These are phyloP conservation scores for Coniochaeta ligniaria DNA, from an alignment of 2,329 filamentous ascomycete genomes.

Conservation along the genomic window DNA sequence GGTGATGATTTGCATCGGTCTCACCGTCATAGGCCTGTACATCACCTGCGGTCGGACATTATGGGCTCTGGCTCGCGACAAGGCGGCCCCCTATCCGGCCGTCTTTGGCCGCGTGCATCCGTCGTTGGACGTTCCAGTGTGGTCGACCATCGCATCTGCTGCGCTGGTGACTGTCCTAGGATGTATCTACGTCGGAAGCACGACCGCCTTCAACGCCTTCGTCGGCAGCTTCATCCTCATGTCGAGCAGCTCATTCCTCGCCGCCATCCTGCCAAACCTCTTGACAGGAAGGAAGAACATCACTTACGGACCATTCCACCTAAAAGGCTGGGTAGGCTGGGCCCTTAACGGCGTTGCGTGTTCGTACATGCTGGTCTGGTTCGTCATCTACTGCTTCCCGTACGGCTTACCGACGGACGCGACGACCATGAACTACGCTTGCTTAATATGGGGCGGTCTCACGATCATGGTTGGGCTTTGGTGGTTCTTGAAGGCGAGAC, in stretches of 20 bases:
- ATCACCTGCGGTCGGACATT: conserved; percentile 31
- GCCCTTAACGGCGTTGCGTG: conserved; percentile 38
- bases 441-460: conserved; percentile 34
- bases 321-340: conserved; percentile 36
- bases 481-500: neutral
- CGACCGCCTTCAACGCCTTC: conserved; percentile 60
- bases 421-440: conserved; percentile 41
- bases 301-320: conserved; percentile 46
- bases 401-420: conserved; percentile 31
- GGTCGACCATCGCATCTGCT: conserved; percentile 41
- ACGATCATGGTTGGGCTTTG: conserved; percentile 14
- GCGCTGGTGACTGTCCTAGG: conserved; percentile 45
- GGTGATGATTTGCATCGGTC: conserved; percentile 27
- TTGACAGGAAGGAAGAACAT: conserved; percentile 36
- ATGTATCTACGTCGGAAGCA: conserved; percentile 58
- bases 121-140: conserved; percentile 25
- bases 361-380: conserved; percentile 48
- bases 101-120: conserved; percentile 21
- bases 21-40: conserved; percentile 27
- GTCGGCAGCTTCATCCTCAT: conserved; percentile 41
- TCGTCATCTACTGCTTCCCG: conserved; percentile 55
- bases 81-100: conserved; percentile 3
- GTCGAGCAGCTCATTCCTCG: conserved; percentile 47
- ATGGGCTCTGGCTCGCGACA: conserved; percentile 32
- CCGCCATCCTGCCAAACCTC: conserved; percentile 53